phyloP scores from a whole-genome alignment of 768 basidiomycete species.

The Pleurotus salmoneostramineus region DNA sequence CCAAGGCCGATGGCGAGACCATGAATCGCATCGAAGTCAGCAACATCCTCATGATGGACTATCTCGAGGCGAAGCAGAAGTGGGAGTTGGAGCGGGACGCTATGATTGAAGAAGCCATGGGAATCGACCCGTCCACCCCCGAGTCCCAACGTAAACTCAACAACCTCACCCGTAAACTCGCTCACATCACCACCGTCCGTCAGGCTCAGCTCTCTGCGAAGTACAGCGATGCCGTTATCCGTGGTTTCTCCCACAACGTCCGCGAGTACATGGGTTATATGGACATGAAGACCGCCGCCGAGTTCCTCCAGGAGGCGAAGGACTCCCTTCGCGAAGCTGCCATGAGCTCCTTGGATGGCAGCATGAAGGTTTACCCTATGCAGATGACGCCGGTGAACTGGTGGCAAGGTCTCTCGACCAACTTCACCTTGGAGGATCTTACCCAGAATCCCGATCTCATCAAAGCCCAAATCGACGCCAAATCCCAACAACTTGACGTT shows the following conservation, averaged over 20 bases:
- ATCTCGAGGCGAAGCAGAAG: conserved; percentile 20
- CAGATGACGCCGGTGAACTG: conserved; percentile 23
- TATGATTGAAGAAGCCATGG: conserved; percentile 17
- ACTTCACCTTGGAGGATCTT: conserved; percentile 24
- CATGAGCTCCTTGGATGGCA: conserved; percentile 20
- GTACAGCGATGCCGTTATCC: conserved; percentile 23
- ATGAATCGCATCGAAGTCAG: conserved; percentile 23
- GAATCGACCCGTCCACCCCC: background rate
- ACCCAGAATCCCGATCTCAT: conserved; percentile 20
- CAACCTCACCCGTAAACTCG: conserved; percentile 18
- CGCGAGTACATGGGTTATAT: conserved; percentile 23
- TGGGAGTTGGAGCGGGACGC: conserved; percentile 24
- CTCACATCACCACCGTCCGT: conserved; percentile 21
- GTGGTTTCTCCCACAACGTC: conserved; percentile 22
- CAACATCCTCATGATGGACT: conserved; percentile 22
- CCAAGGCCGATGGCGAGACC: conserved; percentile 7
- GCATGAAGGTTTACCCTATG: conserved; percentile 20
- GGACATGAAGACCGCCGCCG: conserved; percentile 18
- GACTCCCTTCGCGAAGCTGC: conserved; percentile 22
- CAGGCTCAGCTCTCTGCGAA: conserved; percentile 22
- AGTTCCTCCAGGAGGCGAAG: conserved; percentile 21
- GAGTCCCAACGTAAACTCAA: conserved; percentile 11
- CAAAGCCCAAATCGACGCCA: conserved; percentile 17
- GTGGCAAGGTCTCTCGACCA: conserved; percentile 22
- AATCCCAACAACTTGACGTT: conserved; percentile 19